Percentiles rank a stretch among this genome's conserved stretches.
These are phyloP conservation scores for Chaetomium globosum DNA, from an alignment of 2,329 filamentous ascomycete genomes.

Conservation along the genomic window DNA sequence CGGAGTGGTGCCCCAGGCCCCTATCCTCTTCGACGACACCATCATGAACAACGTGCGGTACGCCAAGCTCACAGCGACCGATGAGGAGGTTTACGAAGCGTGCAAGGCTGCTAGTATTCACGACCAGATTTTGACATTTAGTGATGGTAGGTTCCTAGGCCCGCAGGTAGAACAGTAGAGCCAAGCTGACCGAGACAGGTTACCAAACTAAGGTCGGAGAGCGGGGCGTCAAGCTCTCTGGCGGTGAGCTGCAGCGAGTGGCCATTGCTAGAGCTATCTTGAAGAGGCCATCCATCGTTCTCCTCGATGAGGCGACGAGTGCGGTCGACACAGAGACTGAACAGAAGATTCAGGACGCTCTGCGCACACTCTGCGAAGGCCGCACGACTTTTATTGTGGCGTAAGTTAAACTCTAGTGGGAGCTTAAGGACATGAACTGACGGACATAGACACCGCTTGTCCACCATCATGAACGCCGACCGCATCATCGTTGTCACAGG, in stretches of 20 bases:
- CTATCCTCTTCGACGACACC: conserved; percentile 60
- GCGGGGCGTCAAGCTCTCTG: conserved; percentile 62
- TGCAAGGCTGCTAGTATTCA: conserved; percentile 61
- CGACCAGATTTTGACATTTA: conserved; percentile 59
- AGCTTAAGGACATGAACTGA: conserved; percentile 20
- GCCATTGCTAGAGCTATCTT: conserved; percentile 72
- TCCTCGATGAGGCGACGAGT: conserved; percentile 79
- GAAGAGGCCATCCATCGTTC: conserved; percentile 72
- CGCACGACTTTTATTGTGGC: conserved; percentile 70
- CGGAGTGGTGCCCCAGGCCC: conserved; percentile 59
- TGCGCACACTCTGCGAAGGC: conserved; percentile 59
- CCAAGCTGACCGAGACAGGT: conserved; percentile 40
- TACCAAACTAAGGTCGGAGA: conserved; percentile 57
- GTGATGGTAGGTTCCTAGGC: conserved; percentile 46
- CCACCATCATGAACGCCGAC: conserved; percentile 71
- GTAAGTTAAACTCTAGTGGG: conserved; percentile 43
- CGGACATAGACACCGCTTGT: conserved; percentile 61
- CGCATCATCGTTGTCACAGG: conserved; percentile 66
- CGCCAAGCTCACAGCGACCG: conserved; percentile 55
- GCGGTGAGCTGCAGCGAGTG: conserved; percentile 67
- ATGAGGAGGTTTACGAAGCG: conserved; percentile 58
- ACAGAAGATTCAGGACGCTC: conserved; percentile 65
- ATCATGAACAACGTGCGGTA: conserved; percentile 64
- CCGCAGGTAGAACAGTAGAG: neutral
- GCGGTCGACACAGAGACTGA: conserved; percentile 73